Base-by-base conservation (phyloP, 371 early-diverging fungal genomes). In the Zopfochytrium polystomum region DNA sequence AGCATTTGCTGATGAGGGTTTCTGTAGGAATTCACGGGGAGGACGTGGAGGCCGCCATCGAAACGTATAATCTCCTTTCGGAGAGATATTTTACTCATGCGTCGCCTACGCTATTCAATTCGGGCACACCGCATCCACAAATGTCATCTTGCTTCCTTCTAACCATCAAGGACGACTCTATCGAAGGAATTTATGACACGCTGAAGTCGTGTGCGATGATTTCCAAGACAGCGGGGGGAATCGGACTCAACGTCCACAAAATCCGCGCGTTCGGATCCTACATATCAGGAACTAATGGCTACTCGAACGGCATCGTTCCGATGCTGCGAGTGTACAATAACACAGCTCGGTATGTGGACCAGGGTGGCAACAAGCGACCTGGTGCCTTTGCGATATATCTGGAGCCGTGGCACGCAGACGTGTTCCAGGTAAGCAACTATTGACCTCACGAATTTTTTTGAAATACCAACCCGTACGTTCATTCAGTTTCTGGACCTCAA, bases 351-450 rank as follows among this genome's bases (percentile, higher is more conserved):
- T 99, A 97, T 72, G 96, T 99, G 20, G 96, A 97, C 72, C 99
- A 99, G 76, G 99, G 99, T 50, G 99, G 99, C 47, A 97, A 96
- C 80, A 99, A 97, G 82, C 87, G 99, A 25, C 95, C 97, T 2
- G 97, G 98, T 20, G 95, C 97, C 7, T 97, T 98, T 78, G 99
- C 99, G 55, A 89, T 99, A 68, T 99, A 95, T 76, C 80, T 99
- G 45, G 99, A 99, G 76, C 99, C 99, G 11, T 99, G 99, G 99
- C 99, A 99, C 70, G 84, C 92, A 3, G 99, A 99, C 73, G 86
- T 99, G 15, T 96, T 98, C 75, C 94, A 93, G 13, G 71, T 74
- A 34, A 44, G 54, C 61, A 22, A 11, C 7, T 31, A 1, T 9
- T 49, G 22, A 0, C 9, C 26, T 7, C 47, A 13, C 26, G 30